phyloP scores from a whole-genome alignment of 495 filamentous ascomycete genomes.

The Penicillium simplicissimum region DNA sequence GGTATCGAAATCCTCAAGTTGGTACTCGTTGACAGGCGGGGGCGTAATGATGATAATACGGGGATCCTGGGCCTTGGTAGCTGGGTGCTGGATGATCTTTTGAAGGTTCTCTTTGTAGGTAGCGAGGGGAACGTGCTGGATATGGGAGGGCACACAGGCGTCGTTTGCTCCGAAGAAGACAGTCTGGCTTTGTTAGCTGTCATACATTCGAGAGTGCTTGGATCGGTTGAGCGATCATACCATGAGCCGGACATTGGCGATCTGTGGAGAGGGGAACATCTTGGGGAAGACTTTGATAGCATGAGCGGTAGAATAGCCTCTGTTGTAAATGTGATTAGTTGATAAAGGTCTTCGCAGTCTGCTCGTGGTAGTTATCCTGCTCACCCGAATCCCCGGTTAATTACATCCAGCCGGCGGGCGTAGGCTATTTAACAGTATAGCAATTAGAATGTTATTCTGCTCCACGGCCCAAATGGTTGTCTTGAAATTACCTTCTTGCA shows the following conservation, averaged over 20 bases:
- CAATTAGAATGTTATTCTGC: neutral
- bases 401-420: constrained; percentile 63
- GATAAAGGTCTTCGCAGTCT: neutral
- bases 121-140: constrained; percentile 73
- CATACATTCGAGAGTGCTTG: neutral
- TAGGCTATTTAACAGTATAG: constrained; percentile 47
- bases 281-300: constrained; percentile 58
- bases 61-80: constrained; percentile 65
- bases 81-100: constrained; percentile 67
- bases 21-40: constrained; percentile 79
- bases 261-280: constrained; percentile 57
- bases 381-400: constrained; percentile 67
- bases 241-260: constrained; percentile 63
- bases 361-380: constrained; percentile 4
- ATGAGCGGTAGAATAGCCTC: constrained; percentile 69
- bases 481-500: constrained; percentile 62
- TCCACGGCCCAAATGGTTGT: neutral
- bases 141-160: constrained; percentile 60
- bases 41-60: constrained; percentile 76
- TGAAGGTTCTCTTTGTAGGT: constrained; percentile 71
- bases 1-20: constrained; percentile 43
- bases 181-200: constrained; percentile 46
- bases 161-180: constrained; percentile 91
- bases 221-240: constrained; percentile 43
- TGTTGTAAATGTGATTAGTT: constrained; percentile 19